Evolutionary conservation across 2,329 filamentous ascomycete genomes (phyloP).

Genomic region (Paradendryphiella salina): DNA sequence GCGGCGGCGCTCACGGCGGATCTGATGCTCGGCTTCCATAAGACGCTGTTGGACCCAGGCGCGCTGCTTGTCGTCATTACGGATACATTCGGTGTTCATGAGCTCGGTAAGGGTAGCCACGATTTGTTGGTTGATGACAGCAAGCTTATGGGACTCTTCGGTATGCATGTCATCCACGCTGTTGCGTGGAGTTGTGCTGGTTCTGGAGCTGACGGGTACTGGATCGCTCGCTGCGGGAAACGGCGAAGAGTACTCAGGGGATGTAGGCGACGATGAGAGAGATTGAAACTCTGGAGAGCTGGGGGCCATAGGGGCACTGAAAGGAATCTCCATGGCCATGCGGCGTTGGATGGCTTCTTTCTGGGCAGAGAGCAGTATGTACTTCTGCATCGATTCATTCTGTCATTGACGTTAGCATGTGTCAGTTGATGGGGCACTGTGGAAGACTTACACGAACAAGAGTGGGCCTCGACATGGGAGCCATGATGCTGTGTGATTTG

Average conservation of each 20-base stretch:
- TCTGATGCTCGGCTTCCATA: conserved; percentile 59
- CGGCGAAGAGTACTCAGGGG: conserved; percentile 30
- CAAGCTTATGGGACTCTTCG: conserved; percentile 52
- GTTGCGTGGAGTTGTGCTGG: conserved; percentile 18
- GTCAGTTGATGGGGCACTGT: neutral
- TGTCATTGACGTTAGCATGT: conserved; percentile 18
- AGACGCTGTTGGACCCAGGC: conserved; percentile 57
- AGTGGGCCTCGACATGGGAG: conserved; percentile 26
- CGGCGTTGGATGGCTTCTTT: conserved; percentile 48
- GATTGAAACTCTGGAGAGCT: conserved; percentile 45
- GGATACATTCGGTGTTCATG: conserved; percentile 57
- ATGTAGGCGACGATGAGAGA: conserved; percentile 39
- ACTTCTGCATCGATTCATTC: conserved; percentile 46
- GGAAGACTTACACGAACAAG: conserved; percentile 27
- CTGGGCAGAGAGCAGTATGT: conserved; percentile 48
- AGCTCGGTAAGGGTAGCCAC: conserved; percentile 59
- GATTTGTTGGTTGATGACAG: conserved; percentile 57
- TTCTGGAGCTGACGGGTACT: conserved; percentile 24
- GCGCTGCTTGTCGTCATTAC: conserved; percentile 51
- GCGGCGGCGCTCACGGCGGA: conserved; percentile 49
- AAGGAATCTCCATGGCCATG: conserved; percentile 44
- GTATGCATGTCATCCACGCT: conserved; percentile 41
- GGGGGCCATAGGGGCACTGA: conserved; percentile 37
- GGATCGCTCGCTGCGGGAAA: conserved; percentile 33
- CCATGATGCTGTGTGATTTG: conserved; percentile 15